Conservation (phyloP, 306 rosid species). For the Heteromeles arbutifolia region DNA sequence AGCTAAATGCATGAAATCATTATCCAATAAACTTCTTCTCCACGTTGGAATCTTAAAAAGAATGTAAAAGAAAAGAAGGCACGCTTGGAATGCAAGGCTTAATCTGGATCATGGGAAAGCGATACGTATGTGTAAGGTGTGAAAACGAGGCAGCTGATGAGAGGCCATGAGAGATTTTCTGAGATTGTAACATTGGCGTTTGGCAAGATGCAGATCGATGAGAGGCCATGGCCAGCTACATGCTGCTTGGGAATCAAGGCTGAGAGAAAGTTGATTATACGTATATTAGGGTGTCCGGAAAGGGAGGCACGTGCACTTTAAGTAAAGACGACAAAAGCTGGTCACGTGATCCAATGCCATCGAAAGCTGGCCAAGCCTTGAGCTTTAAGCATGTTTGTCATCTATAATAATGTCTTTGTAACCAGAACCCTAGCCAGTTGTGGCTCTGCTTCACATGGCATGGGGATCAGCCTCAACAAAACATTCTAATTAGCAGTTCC, state of each 20-base stretch:
- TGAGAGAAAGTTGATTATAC: not conserved
- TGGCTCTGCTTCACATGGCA: conserved; percentile 1
- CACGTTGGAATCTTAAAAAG: conserved; percentile 30
- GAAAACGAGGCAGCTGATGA: not conserved
- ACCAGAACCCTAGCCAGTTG: not conserved
- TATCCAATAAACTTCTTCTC: conserved; percentile 10
- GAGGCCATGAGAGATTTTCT: not conserved
- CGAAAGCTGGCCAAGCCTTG: conserved; percentile 13
- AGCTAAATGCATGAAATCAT: not conserved
- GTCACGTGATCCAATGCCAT: conserved; percentile 48
- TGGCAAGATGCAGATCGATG: not conserved
- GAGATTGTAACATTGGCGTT: not conserved
- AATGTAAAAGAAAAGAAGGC: not conserved
- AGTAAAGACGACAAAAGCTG: conserved; percentile 31
- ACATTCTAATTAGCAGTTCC: conserved; percentile 4
- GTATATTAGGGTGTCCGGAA: not conserved
- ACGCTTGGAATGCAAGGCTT: conserved; percentile 39
- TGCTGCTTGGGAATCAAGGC: conserved; percentile 22
- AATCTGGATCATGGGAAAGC: not conserved
- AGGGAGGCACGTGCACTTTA: conserved; percentile 39
- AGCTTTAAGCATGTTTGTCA: conserved; percentile 14
- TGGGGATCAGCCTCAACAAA: conserved; percentile 23
- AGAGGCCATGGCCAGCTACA: not conserved
- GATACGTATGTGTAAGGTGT: not conserved
- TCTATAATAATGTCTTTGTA: not conserved